Evolutionary conservation across 2,329 filamentous ascomycete species (phyloP).

Genomic region (Monascus ruber): DNA sequence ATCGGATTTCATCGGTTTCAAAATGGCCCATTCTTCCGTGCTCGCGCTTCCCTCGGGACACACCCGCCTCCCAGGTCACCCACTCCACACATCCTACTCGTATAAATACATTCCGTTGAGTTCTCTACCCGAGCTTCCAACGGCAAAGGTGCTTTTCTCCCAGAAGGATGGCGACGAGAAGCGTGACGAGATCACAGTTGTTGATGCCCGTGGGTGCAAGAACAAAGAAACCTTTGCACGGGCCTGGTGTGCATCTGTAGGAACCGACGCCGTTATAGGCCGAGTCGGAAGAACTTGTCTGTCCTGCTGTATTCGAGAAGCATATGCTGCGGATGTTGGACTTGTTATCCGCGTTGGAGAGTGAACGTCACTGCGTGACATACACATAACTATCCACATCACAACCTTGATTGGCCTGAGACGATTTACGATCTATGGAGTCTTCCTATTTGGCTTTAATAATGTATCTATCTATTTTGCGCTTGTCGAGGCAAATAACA

Average conservation of each 20-base stretch:
- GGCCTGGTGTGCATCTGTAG: slow-evolving; percentile 34
- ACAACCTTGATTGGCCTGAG: too few species aligned
- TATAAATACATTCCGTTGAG: slow-evolving; percentile 22
- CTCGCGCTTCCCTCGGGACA: slow-evolving; percentile 5
- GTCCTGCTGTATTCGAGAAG: slow-evolving; percentile 33
- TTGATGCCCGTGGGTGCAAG: slow-evolving; percentile 24
- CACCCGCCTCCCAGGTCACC: slow-evolving; percentile 26
- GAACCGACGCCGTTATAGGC: slow-evolving; percentile 30
- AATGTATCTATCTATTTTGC: too few species aligned
- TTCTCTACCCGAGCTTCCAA: slow-evolving; percentile 9
- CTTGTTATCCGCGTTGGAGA: slow-evolving; percentile 30
- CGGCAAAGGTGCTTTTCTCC: slow-evolving; percentile 5
- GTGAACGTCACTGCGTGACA: background rate
- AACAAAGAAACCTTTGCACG: slow-evolving; percentile 31
- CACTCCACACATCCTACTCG: slow-evolving; percentile 23
- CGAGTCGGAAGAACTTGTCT: slow-evolving; percentile 28
- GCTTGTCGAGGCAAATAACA: too few species aligned
- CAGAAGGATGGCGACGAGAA: slow-evolving; percentile 1
- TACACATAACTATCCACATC: too few species aligned
- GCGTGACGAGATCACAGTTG: slow-evolving; percentile 17
- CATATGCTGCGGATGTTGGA: slow-evolving; percentile 26
- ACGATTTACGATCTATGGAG: too few species aligned
- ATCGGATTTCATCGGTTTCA: background rate
- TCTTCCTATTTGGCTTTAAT: too few species aligned
- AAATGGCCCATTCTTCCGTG: slow-evolving; percentile 1